Conservation (phyloP, 2,329 filamentous ascomycete genomes). For the Arthrocladium fulminans region DNA sequence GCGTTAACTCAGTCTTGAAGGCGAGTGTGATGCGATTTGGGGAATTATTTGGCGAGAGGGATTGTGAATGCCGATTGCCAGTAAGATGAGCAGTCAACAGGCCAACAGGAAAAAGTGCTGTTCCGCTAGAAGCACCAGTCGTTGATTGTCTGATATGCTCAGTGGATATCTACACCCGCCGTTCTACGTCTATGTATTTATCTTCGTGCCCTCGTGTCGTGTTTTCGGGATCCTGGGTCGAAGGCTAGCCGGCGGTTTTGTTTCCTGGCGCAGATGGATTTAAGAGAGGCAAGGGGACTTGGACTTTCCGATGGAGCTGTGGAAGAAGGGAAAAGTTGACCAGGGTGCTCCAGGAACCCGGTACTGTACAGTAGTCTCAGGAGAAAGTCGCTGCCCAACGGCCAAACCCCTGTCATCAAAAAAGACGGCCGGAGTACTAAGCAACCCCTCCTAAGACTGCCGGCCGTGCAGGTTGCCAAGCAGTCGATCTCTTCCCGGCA, state of each 20-base stretch:
- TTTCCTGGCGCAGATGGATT: no score
- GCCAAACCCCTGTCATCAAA: background rate
- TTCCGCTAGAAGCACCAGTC: background rate
- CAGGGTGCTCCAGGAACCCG: background rate
- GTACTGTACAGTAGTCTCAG: background rate
- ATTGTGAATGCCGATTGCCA: constrained; percentile 4
- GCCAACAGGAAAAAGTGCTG: background rate
- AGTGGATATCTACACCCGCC: background rate
- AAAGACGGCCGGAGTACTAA: background rate
- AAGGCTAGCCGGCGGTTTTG: no score
- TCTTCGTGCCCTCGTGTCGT: no score
- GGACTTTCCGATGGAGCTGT: background rate
- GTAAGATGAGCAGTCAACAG: background rate
- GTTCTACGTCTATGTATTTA: no score
- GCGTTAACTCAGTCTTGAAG: background rate
- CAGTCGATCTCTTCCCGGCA: background rate
- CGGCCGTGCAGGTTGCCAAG: background rate
- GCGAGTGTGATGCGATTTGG: constrained; percentile 3
- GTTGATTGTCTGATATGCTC: background rate
- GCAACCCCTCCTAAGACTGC: background rate
- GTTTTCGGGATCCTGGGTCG: no score
- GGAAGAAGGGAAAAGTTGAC: background rate
- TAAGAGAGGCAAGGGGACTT: background rate
- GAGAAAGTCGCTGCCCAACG: background rate
- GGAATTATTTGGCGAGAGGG: background rate